A percentile compares a stretch with the other conserved stretches of the same genome.
Evolutionary conservation across 306 rosid species (phyloP).

Genomic region (apple (Malus domestica)): ASM211411v1 NC_041799.1:26798501-26799000

Average conservation of each 20-base stretch:
- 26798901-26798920: background rate
- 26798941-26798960: background rate
- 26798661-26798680: conserved; percentile 87
- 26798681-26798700: conserved; percentile 57
- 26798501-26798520: no score
- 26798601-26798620: no score
- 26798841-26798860: background rate
- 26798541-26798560: background rate
- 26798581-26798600: background rate
- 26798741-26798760: conserved; percentile 28
- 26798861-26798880: background rate
- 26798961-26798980: conserved; percentile 15
- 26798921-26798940: background rate
- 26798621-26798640: no score
- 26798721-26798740: conserved; percentile 29
- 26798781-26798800: background rate
- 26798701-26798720: conserved; percentile 40
- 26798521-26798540: background rate
- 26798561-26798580: no score
- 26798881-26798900: background rate
- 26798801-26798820: background rate
- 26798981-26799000: background rate
- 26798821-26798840: background rate
- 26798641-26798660: background rate
- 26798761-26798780: conserved; percentile 56